Evolutionary conservation across 352 stramenopile species (phyloP).

Genomic region (Phytophthora sp.): DNA sequence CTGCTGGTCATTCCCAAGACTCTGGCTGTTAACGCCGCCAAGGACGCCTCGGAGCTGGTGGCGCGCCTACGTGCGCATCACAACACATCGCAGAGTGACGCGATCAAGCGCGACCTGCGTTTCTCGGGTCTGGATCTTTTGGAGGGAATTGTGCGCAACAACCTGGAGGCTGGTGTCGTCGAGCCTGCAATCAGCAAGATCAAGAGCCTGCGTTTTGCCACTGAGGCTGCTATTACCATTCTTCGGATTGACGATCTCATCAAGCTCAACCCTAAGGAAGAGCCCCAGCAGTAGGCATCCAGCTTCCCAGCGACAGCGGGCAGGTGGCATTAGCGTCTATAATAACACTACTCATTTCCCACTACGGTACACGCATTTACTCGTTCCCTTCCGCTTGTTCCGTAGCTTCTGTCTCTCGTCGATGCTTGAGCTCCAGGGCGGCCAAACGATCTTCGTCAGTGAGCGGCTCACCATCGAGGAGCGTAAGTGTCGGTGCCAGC

Average conservation of each 20-base stretch:
- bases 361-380: constrained; percentile 16
- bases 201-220: constrained; percentile 99
- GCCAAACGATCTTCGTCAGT: constrained; percentile 69
- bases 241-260: constrained; percentile 99
- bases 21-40: constrained; percentile 98
- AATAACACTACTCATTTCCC: constrained; percentile 56
- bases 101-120: constrained; percentile 74
- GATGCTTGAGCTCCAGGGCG: constrained; percentile 62
- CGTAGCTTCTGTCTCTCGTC: constrained; percentile 42
- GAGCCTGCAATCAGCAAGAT: constrained; percentile 99
- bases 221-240: constrained; percentile 99
- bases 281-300: constrained; percentile 70
- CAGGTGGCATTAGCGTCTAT: constrained; percentile 48
- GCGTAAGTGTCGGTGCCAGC: constrained; percentile 54
- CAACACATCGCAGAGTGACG: constrained; percentile 94
- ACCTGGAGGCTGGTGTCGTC: constrained; percentile 97
- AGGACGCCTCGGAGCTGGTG: constrained; percentile 99
- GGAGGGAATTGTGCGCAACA: constrained; percentile 95
- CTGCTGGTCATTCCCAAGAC: constrained; percentile 99
- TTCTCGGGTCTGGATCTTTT: constrained; percentile 97
- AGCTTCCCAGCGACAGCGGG: constrained; percentile 28
- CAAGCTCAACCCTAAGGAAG: constrained; percentile 93
- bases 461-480: constrained; percentile 62
- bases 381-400: constrained; percentile 34
- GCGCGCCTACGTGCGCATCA: constrained; percentile 96